Conservation (phyloP, 148 eudicot species). For the Silene latifolia region DNA sequence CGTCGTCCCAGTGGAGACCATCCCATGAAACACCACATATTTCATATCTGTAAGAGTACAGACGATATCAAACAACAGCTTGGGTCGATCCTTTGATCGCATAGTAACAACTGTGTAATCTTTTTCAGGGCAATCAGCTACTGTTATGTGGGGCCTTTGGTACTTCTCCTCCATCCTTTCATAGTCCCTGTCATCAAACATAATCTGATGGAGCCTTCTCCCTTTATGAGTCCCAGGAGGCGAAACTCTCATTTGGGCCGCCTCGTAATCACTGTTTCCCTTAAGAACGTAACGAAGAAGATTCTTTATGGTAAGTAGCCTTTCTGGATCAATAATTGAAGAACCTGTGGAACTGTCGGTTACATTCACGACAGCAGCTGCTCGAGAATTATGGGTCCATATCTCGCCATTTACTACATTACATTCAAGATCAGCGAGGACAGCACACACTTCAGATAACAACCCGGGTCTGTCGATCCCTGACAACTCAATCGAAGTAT, state of each 20-base stretch:
- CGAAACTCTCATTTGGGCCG: constrained; percentile 64
- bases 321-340: constrained; percentile 60
- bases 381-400: constrained; percentile 61
- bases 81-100: constrained; percentile 82
- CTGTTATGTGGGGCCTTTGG: constrained; percentile 51
- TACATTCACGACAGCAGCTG: constrained; percentile 10
- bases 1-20: constrained; percentile 37
- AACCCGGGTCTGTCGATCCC: not conserved
- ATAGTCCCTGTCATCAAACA: constrained; percentile 84
- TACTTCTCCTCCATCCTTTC: constrained; percentile 44
- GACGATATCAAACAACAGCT: constrained; percentile 77
- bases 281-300: constrained; percentile 68
- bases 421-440: not conserved
- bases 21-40: constrained; percentile 86
- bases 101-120: constrained; percentile 73
- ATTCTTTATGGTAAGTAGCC: constrained; percentile 52
- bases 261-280: constrained; percentile 54
- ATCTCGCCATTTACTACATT: constrained; percentile 38
- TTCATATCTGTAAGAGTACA: constrained; percentile 94
- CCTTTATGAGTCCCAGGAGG: constrained; percentile 59
- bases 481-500: constrained; percentile 40
- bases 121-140: constrained; percentile 55
- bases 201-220: constrained; percentile 84
- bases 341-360: constrained; percentile 5
- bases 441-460: constrained; percentile 15